phyloP scores from a whole-genome alignment of 257 asterid genomes.

The Handroanthus guayacan region DNA sequence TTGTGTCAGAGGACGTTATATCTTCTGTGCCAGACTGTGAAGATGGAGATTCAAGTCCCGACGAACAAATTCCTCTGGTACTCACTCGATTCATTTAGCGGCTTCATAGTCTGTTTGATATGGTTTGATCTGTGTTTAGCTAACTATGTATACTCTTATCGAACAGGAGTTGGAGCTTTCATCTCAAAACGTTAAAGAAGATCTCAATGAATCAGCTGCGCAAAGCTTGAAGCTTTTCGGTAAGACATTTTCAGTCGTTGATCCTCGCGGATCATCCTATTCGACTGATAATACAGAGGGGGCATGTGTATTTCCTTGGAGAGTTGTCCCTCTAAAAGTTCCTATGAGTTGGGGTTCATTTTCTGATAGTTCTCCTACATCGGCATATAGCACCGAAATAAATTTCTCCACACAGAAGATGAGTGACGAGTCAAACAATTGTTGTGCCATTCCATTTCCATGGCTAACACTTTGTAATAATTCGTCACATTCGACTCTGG shows the following conservation, averaged over 20 bases:
- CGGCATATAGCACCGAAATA: too few relatives aligned
- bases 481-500: conserved; percentile 34
- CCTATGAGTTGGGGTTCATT: conserved; percentile 25
- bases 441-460: conserved; percentile 38
- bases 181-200: conserved; percentile 51
- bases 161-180: conserved; percentile 62
- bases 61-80: conserved; percentile 61
- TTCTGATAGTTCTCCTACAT: conserved; percentile 30
- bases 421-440: conserved; percentile 3
- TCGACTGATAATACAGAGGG: conserved; percentile 42
- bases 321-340: conserved; percentile 42
- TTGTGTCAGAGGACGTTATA: conserved; percentile 44
- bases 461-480: conserved; percentile 49
- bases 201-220: conserved; percentile 49
- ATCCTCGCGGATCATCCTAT: conserved; percentile 45
- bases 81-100: conserved; percentile 19
- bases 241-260: conserved; percentile 63
- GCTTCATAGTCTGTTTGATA: not conserved
- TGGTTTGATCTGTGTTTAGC: conserved; percentile 10
- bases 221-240: conserved; percentile 86
- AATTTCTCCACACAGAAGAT: conserved; percentile 20
- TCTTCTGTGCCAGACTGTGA: conserved; percentile 44
- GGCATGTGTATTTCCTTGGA: conserved; percentile 38
- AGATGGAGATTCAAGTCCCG: conserved; percentile 50
- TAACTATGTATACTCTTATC: conserved; percentile 23